These are phyloP conservation scores for Monosporascus sp. DNA, from an alignment of 2,329 filamentous ascomycete species.

Conservation along the genomic window DNA sequence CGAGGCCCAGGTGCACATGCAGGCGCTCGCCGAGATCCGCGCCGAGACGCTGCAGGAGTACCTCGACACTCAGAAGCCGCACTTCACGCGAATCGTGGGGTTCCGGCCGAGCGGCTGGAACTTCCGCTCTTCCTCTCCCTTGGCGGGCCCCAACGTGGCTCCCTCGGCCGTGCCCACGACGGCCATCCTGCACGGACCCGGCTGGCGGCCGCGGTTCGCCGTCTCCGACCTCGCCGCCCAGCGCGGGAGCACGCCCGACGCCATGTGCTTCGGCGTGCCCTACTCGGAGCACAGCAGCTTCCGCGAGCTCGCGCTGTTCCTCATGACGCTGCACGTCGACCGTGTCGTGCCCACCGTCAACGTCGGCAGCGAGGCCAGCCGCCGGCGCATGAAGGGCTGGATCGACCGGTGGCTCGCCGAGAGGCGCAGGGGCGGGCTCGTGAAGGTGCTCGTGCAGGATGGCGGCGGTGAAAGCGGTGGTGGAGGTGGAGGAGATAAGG, in stretches of 20 bases:
- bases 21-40: constrained; percentile 88
- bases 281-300: constrained; percentile 97
- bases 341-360: constrained; percentile 94
- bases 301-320: constrained; percentile 87
- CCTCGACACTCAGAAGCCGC: constrained; percentile 69
- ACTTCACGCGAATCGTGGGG: constrained; percentile 82
- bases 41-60: constrained; percentile 90
- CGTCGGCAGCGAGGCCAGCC: constrained; percentile 53
- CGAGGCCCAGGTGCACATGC: constrained; percentile 96
- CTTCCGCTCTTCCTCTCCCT: constrained; percentile 67
- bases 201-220: constrained; percentile 72
- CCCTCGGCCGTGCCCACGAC: constrained; percentile 46
- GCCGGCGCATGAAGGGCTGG: constrained; percentile 61
- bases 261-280: constrained; percentile 87
- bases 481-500: constrained; percentile 30
- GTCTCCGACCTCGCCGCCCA: constrained; percentile 72
- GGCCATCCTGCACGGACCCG: constrained; percentile 50
- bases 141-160: constrained; percentile 50
- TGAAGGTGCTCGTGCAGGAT: constrained; percentile 39
- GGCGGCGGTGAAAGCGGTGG: constrained; percentile 38
- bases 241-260: constrained; percentile 75
- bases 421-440: constrained; percentile 49
- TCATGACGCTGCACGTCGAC: constrained; percentile 81
- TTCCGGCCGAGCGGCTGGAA: constrained; percentile 95
- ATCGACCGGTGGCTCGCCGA: constrained; percentile 58